Base-by-base conservation (phyloP, 2,329 filamentous ascomycete species). In the Paracamarosporium sp. region DNA sequence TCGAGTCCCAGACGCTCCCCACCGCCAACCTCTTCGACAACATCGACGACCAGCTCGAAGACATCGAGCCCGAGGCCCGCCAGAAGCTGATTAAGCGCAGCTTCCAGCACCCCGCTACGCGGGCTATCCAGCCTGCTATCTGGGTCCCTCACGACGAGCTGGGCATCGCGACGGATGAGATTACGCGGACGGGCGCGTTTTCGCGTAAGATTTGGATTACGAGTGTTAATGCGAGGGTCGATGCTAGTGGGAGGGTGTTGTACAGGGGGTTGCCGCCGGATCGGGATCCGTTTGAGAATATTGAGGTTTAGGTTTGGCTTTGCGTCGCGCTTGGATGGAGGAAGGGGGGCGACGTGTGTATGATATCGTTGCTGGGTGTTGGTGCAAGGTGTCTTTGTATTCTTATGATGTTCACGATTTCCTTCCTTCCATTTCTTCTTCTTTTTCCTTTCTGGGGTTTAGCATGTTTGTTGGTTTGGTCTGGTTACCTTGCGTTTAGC, bases 121-220 rank as follows among this genome's bases (percentile, higher is more conserved):
- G 95, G 8, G 91, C 93, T 1, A 86, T 90, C 51, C 85, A 93
- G 52, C 95, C 95, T 0, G 92, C 91, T 0, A 88, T 99, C 25
- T 99, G 95, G 95, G 91, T 99, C 43, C 95, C 95, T 0, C 87
- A 90, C 11, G 95, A 99, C 71, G 90, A 95, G 64, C 78, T 98
- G 5, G 95, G 95, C 5, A 86, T 99, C 56, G 93, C 91, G 64
- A 92, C 96, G 67, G 94, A 98, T 66, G 95, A 99, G 80, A 90
- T 98, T 43, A 83, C 84, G 69, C 84, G 91, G 33, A 97, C 93
- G 6, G 85, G 88, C 63, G 82, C 84, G 46, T 90, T 93, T 73
- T 94, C 91, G 57, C 83, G 79, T 38, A 82, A 83, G 63, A 90
- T 98, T 51, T 97, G 93, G 91, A 93, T 98, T 72, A 96, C 91